Evolutionary conservation across 805 yeast species (phyloP).

Genomic region (Saccharomycopsis synnaedendra): DNA sequence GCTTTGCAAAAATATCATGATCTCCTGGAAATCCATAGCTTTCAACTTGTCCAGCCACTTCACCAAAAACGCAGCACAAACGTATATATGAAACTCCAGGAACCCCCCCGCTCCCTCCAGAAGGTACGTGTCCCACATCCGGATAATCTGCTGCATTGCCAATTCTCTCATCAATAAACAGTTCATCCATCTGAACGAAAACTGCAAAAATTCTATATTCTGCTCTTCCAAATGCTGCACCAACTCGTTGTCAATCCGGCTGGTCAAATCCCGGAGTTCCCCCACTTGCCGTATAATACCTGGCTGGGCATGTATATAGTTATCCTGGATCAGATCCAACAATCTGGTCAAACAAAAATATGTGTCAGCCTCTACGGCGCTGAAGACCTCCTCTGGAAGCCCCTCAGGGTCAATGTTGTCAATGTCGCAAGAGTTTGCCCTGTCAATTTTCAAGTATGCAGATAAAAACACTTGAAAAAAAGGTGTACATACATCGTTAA

Average conservation of each 20-base stretch:
- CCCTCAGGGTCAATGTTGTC: conserved; percentile 51
- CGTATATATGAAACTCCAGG: conserved; percentile 89
- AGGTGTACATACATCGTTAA: conserved; percentile 88
- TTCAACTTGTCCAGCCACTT: conserved; percentile 74
- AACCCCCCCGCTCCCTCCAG: conserved; percentile 65
- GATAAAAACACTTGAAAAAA: conserved; percentile 78
- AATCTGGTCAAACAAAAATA: conserved; percentile 93
- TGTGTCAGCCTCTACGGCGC: conserved; percentile 84
- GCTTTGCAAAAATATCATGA: conserved; percentile 81
- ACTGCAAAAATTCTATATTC: conserved; percentile 89
- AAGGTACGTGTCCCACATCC: conserved; percentile 97
- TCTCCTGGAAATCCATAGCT: conserved; percentile 88
- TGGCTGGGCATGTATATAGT: conserved; percentile 96
- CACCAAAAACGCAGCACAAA: conserved; percentile 91
- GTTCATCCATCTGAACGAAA: conserved; percentile 98
- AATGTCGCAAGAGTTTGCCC: conserved; percentile 25
- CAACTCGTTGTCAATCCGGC: conserved; percentile 66
- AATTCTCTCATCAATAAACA: conserved; percentile 93
- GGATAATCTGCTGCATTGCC: conserved; percentile 59
- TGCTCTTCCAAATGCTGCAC: conserved; percentile 67
- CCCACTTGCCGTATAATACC: conserved; percentile 88
- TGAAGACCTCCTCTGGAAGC: conserved; percentile 43
- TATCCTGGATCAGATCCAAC: conserved; percentile 91
- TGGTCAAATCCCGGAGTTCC: conserved; percentile 65
- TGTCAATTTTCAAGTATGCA: conserved; percentile 38